phyloP scores from a whole-genome alignment of 2,329 filamentous ascomycete species.

The Phialemonium atrogriseum region DNA sequence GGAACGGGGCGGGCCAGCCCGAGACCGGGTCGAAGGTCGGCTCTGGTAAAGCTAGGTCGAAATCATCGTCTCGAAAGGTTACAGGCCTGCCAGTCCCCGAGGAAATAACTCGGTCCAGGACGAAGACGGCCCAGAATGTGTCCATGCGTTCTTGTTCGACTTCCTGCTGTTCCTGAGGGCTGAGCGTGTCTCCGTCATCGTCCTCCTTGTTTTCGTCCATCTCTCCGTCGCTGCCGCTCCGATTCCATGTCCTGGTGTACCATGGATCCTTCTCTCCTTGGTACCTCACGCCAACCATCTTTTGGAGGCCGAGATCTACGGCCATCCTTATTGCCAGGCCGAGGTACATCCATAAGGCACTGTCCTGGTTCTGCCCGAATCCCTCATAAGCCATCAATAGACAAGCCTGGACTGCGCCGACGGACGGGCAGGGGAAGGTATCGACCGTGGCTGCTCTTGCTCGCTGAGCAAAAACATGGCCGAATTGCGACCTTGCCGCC shows the following conservation, averaged over 20 bases:
- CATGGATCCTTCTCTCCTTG: conserved; percentile 45
- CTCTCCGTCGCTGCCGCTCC: conserved; percentile 17
- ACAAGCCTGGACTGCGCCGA: conserved; percentile 77
- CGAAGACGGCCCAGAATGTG: conserved; percentile 85
- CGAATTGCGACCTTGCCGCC: conserved; percentile 56
- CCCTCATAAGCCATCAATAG: conserved; percentile 81
- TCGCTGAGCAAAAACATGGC: conserved; percentile 69
- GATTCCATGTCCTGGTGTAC: conserved; percentile 36
- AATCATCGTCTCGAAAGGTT: conserved; percentile 75
- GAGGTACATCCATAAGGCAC: conserved; percentile 88
- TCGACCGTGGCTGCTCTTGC: conserved; percentile 79
- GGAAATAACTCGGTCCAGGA: conserved; percentile 79
- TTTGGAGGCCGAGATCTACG: conserved; percentile 73
- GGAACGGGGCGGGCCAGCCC: conserved; percentile 70
- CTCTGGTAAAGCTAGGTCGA: conserved; percentile 64
- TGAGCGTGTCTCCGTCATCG: conserved; percentile 32
- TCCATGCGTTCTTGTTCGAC: conserved; percentile 77
- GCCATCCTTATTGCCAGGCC: conserved; percentile 81
- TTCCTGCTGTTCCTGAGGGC: conserved; percentile 47
- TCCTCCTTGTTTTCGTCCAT: conserved; percentile 27
- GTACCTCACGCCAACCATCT: conserved; percentile 63
- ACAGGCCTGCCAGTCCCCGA: conserved; percentile 79
- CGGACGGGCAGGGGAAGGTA: conserved; percentile 72
- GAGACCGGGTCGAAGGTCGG: conserved; percentile 43
- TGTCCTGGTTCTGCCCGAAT: conserved; percentile 82